Percentiles rank a stretch among this genome's conserved stretches.
Conservation (phyloP, 305 asterid genomes). For the Solanum hybrid region DNA sequence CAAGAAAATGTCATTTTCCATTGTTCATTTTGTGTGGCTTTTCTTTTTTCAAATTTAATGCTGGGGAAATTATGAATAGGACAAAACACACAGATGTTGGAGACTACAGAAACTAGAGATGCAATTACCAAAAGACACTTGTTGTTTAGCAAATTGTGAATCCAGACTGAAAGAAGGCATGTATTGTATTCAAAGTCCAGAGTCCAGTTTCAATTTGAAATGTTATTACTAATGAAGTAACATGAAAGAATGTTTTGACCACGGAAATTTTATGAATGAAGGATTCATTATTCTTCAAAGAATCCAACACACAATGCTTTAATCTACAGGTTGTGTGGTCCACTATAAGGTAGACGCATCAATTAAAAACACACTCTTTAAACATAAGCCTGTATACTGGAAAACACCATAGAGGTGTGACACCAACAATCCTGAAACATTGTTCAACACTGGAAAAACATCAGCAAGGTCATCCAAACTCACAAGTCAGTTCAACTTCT, state of each 20-base stretch:
- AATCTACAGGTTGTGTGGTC: not conserved
- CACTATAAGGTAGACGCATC: not conserved
- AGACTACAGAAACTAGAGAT: not conserved
- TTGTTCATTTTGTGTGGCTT: not conserved
- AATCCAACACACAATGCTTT: not conserved
- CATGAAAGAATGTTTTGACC: not conserved
- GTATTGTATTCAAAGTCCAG: not conserved
- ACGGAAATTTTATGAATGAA: not conserved
- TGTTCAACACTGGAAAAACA: not conserved
- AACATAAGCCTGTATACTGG: not conserved
- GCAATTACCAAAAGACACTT: not conserved
- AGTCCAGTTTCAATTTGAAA: not conserved
- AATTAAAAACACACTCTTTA: not conserved
- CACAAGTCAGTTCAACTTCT: not conserved
- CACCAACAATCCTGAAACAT: not conserved
- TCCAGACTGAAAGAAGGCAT: not conserved
- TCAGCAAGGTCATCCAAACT: not conserved
- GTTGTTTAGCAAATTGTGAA: not conserved
- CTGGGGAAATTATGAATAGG: not conserved
- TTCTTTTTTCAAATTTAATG: not conserved
- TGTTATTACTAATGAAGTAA: not conserved
- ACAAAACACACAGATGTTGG: not conserved
- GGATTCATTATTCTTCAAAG: not conserved
- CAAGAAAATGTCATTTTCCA: not conserved
- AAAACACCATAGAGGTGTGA: not conserved